phyloP scores from a whole-genome alignment of 768 basidiomycete species.

The Amanita subjunquillea region DNA sequence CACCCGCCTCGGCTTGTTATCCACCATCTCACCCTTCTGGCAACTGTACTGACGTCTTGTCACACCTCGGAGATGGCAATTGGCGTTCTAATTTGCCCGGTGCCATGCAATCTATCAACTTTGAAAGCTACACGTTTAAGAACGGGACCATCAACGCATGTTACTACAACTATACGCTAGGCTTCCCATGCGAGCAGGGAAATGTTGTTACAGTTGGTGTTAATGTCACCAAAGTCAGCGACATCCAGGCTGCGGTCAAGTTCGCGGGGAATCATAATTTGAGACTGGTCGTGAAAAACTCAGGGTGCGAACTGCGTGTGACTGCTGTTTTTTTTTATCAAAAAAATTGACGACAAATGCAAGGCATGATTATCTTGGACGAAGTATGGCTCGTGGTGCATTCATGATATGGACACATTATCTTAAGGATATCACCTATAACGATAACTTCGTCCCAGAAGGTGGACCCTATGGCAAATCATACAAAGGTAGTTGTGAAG shows the following conservation, averaged over 20 bases:
- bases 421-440: conserved; percentile 23
- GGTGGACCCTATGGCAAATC: conserved; percentile 16
- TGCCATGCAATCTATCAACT: conserved; percentile 23
- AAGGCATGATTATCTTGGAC: conserved; percentile 34
- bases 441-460: conserved; percentile 17
- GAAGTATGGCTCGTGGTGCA: conserved; percentile 28
- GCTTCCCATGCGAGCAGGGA: conserved; percentile 31
- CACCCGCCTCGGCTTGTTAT: conserved; percentile 31
- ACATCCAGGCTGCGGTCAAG: conserved; percentile 23
- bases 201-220: conserved; percentile 30
- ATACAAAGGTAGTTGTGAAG: not conserved
- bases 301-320: conserved; percentile 13
- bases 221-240: conserved; percentile 25
- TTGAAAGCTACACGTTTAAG: conserved; percentile 10
- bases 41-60: conserved; percentile 24
- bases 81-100: conserved; percentile 34
- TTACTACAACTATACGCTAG: conserved; percentile 33
- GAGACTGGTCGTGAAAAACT: conserved; percentile 26
- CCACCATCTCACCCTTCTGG: conserved; percentile 21
- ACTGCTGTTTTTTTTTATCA: not conserved
- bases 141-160: conserved; percentile 38
- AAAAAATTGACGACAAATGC: not conserved
- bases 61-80: conserved; percentile 18
- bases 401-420: conserved; percentile 32
- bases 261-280: conserved; percentile 18